Evolutionary conservation across 2,329 filamentous ascomycete species (phyloP).

Genomic region (Penicillium sp.): DNA sequence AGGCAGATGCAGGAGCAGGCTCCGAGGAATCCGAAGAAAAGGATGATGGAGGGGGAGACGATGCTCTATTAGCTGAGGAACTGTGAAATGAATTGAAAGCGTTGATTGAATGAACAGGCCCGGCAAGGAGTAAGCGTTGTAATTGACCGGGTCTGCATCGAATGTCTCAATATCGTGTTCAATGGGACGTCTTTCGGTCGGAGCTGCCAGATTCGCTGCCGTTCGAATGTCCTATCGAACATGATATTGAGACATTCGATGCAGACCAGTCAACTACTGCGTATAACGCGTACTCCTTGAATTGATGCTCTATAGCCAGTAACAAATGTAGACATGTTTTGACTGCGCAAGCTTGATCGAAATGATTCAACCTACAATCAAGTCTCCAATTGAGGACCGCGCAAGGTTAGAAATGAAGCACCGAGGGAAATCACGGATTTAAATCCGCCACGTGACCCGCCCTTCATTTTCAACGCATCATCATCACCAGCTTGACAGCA

Average conservation of each 20-base stretch:
- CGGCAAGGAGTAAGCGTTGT: too few species aligned
- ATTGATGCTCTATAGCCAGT: not conserved
- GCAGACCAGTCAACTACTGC: too few species aligned
- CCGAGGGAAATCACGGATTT: not conserved
- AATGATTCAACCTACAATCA: not conserved
- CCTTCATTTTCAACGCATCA: not conserved
- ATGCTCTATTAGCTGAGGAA: conserved; percentile 10
- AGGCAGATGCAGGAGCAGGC: conserved; percentile 34
- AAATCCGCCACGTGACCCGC: conserved; percentile 3
- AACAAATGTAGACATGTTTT: not conserved
- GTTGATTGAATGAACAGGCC: too few species aligned
- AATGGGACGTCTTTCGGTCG: too few species aligned
- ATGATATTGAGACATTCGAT: too few species aligned
- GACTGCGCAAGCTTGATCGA: not conserved
- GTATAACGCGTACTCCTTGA: too few species aligned
- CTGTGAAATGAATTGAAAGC: not conserved
- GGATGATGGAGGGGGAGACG: conserved; percentile 41
- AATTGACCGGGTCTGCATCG: too few species aligned
- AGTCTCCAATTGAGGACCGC: not conserved
- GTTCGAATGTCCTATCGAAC: too few species aligned
- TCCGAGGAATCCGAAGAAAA: conserved; percentile 45
- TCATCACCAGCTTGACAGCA: not conserved
- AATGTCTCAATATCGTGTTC: too few species aligned
- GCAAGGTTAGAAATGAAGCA: not conserved
- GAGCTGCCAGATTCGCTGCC: too few species aligned